phyloP scores from a whole-genome alignment of 2,329 filamentous ascomycete species.

The Talaromyces funiculosus region DNA sequence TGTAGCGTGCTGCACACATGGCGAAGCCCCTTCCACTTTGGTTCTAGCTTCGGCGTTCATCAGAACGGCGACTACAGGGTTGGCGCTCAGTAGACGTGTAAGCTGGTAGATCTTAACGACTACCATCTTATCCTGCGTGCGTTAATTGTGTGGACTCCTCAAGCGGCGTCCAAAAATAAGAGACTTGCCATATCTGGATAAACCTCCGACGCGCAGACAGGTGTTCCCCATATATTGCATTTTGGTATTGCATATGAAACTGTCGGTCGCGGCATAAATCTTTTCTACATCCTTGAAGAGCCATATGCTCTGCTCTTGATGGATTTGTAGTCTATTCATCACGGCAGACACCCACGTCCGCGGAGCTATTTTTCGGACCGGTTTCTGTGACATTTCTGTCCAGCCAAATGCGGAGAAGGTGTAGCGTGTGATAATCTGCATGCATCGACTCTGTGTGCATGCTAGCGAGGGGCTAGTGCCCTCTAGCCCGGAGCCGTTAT shows the following conservation, averaged over 20 bases:
- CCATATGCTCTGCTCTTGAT: not conserved
- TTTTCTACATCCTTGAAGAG: too few relatives aligned
- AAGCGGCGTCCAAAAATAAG: not conserved
- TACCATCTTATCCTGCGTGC: not conserved
- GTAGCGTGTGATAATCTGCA: not conserved
- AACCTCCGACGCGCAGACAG: not conserved
- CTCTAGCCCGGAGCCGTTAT: not conserved
- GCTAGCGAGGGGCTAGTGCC: not conserved
- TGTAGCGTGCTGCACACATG: not conserved
- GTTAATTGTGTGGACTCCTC: not conserved
- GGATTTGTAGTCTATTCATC: not conserved
- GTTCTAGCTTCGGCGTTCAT: not conserved
- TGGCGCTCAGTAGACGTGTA: not conserved
- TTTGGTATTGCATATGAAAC: not conserved
- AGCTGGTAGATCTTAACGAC: not conserved
- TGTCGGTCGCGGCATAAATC: not conserved
- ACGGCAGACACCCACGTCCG: not conserved
- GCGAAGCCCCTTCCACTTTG: not conserved
- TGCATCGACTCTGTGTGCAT: not conserved
- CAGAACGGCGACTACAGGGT: not conserved
- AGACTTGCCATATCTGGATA: not conserved
- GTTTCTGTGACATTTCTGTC: not conserved
- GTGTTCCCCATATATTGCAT: not conserved
- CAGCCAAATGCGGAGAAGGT: not conserved
- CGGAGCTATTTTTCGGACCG: too few relatives aligned